phyloP scores from a whole-genome alignment of 2,329 filamentous ascomycete species.

The Colletotrichum caudatum region DNA sequence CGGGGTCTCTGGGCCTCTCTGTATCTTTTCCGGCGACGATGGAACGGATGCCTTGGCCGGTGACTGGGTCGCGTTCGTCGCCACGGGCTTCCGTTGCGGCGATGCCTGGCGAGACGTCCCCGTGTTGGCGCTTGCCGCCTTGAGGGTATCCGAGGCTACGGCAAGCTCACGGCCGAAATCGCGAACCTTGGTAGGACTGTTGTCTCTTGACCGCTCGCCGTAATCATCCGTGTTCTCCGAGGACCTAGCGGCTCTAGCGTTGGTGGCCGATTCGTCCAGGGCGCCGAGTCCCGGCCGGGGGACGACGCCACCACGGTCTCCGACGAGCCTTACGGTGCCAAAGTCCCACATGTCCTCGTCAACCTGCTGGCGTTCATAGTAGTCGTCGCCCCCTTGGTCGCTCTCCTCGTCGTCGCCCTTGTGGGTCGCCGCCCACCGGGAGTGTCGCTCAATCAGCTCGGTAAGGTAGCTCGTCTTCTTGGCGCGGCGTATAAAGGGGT shows the following conservation, averaged over 20 bases:
- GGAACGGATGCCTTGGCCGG: slow-evolving; percentile 73
- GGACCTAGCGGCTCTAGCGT: slow-evolving; percentile 73
- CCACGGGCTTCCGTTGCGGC: slow-evolving; percentile 69
- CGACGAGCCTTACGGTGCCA: slow-evolving; percentile 89
- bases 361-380: slow-evolving; percentile 66
- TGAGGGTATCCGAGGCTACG: slow-evolving; percentile 64
- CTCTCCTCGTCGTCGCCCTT: slow-evolving; percentile 78
- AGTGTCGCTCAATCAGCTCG: slow-evolving; percentile 91
- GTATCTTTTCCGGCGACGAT: slow-evolving; percentile 65
- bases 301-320: slow-evolving; percentile 69
- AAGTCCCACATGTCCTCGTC: slow-evolving; percentile 98
- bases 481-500: slow-evolving; percentile 89
- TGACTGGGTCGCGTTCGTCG: slow-evolving; percentile 55
- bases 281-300: slow-evolving; percentile 71
- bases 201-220: slow-evolving; percentile 63
- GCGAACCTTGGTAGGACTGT: slow-evolving; percentile 64
- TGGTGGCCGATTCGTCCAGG: slow-evolving; percentile 85
- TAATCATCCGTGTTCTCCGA: slow-evolving; percentile 63
- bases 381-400: slow-evolving; percentile 68
- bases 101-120: slow-evolving; percentile 68
- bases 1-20: slow-evolving; percentile 58
- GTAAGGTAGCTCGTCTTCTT: slow-evolving; percentile 98
- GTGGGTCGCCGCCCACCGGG: slow-evolving; percentile 86
- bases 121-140: slow-evolving; percentile 58
- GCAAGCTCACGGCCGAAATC: slow-evolving; percentile 59